A percentile compares a stretch with the other conserved stretches of the same genome.
Evolutionary conservation across 2,329 filamentous ascomycete genomes (phyloP).

Genomic region (Sclerotinia borealis): DNA sequence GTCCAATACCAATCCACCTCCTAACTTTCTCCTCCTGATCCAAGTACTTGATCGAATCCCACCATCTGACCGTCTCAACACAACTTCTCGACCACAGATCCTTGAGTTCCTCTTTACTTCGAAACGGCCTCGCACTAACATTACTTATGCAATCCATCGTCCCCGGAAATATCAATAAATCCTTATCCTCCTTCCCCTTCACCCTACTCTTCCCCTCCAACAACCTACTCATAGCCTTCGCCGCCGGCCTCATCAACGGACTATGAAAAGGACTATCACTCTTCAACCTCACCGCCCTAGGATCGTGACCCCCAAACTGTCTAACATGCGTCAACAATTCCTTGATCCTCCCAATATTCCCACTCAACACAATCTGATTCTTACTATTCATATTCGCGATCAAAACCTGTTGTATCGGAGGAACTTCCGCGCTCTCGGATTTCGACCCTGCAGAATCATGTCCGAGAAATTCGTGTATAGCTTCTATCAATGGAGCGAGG

Average conservation of each 20-base stretch:
- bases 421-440: slow-evolving; percentile 59
- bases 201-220: slow-evolving; percentile 54
- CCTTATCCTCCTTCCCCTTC: slow-evolving; percentile 47
- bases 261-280: slow-evolving; percentile 88
- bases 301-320: slow-evolving; percentile 88
- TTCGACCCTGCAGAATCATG: slow-evolving; percentile 60
- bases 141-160: slow-evolving; percentile 77
- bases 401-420: slow-evolving; percentile 77
- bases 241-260: slow-evolving; percentile 83
- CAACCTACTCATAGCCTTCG: slow-evolving; percentile 63
- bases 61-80: slow-evolving; percentile 91
- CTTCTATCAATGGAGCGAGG: slow-evolving; percentile 60
- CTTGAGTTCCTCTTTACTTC: slow-evolving; percentile 66
- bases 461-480: slow-evolving; percentile 74
- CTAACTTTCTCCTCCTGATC: slow-evolving; percentile 76
- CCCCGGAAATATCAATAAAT: slow-evolving; percentile 71
- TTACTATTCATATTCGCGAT: slow-evolving; percentile 94
- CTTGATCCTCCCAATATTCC: slow-evolving; percentile 75
- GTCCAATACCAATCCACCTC: slow-evolving; percentile 87
- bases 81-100: slow-evolving; percentile 74
- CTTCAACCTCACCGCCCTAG: slow-evolving; percentile 77
- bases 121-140: slow-evolving; percentile 73
- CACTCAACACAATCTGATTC: slow-evolving; percentile 92
- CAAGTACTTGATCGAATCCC: slow-evolving; percentile 85
- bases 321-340: slow-evolving; percentile 77